phyloP scores from a whole-genome alignment of 306 rosid species.

The Lathyrus sativus region DNA sequence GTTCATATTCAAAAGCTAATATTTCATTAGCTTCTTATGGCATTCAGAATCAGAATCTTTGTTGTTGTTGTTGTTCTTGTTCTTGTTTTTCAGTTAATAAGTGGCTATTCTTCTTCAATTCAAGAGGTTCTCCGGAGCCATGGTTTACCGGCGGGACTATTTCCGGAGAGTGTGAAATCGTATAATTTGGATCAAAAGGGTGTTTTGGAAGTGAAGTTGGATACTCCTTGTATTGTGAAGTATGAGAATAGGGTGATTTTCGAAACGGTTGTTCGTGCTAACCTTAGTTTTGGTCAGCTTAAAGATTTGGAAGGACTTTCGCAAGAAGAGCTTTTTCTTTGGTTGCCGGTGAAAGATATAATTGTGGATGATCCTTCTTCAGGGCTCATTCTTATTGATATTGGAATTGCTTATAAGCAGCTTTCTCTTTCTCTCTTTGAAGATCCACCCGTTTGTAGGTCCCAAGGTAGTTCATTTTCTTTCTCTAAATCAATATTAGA shows the following conservation, averaged over 20 bases:
- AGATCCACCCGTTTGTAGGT: slow-evolving; percentile 78
- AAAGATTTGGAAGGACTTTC: slow-evolving; percentile 74
- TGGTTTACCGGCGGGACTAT: slow-evolving; percentile 75
- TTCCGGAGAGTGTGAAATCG: slow-evolving; percentile 67
- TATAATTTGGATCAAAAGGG: slow-evolving; percentile 61
- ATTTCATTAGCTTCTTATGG: slow-evolving; percentile 27
- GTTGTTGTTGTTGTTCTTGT: slow-evolving; percentile 32
- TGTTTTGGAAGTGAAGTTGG: slow-evolving; percentile 60
- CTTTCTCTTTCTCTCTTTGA: slow-evolving; percentile 89
- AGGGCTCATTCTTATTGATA: slow-evolving; percentile 80
- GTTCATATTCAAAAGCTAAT: neutral
- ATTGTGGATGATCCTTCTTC: slow-evolving; percentile 72
- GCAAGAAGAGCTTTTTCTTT: slow-evolving; percentile 85
- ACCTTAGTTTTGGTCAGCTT: slow-evolving; percentile 72
- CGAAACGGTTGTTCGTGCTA: slow-evolving; percentile 68
- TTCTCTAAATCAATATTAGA: neutral
- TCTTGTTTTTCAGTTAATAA: slow-evolving; percentile 10
- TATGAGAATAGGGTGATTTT: slow-evolving; percentile 73
- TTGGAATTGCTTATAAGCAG: slow-evolving; percentile 81
- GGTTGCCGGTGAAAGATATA: slow-evolving; percentile 87
- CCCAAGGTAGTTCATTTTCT: slow-evolving; percentile 54
- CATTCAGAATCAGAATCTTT: slow-evolving; percentile 31
- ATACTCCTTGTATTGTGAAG: slow-evolving; percentile 71
- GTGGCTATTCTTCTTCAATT: slow-evolving; percentile 49
- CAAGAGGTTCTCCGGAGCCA: slow-evolving; percentile 63